phyloP scores from a whole-genome alignment of 768 basidiomycete species.

The Russula dissimulans region DNA sequence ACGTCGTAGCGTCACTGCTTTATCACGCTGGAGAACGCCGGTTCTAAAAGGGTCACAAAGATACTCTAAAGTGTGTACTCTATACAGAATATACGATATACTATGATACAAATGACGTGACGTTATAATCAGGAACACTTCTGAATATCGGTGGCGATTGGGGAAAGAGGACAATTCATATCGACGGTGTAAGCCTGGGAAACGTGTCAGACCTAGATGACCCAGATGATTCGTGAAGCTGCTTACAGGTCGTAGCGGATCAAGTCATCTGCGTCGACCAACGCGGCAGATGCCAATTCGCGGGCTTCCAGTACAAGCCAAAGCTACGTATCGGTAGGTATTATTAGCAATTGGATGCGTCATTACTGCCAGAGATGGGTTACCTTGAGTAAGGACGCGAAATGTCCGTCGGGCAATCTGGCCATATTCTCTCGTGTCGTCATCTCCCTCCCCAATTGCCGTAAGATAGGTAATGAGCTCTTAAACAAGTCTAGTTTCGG shows the following conservation, averaged over 20 bases:
- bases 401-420: constrained; percentile 56
- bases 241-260: constrained; percentile 82
- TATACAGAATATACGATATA: background rate
- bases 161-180: constrained; percentile 25
- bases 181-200: constrained; percentile 42
- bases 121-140: too few species aligned
- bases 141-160: background rate
- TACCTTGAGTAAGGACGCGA: constrained; percentile 87
- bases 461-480: constrained; percentile 85
- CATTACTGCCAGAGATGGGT: constrained; percentile 16
- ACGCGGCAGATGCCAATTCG: constrained; percentile 69
- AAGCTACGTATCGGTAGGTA: constrained; percentile 36
- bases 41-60: background rate
- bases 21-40: background rate
- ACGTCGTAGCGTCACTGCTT: background rate
- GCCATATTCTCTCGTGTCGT: constrained; percentile 59
- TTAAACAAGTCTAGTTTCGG: constrained; percentile 91
- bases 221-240: background rate
- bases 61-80: background rate
- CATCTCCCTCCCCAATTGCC: constrained; percentile 90
- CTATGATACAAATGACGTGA: background rate
- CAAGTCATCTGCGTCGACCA: constrained; percentile 75
- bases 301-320: constrained; percentile 95
- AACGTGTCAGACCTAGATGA: constrained; percentile 8
- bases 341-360: constrained; percentile 6